A percentile compares a stretch with the other conserved stretches of the same genome.
These are phyloP conservation scores for Reutealis trisperma DNA, from an alignment of 345 rosid genomes.

Conservation along the genomic window DNA sequence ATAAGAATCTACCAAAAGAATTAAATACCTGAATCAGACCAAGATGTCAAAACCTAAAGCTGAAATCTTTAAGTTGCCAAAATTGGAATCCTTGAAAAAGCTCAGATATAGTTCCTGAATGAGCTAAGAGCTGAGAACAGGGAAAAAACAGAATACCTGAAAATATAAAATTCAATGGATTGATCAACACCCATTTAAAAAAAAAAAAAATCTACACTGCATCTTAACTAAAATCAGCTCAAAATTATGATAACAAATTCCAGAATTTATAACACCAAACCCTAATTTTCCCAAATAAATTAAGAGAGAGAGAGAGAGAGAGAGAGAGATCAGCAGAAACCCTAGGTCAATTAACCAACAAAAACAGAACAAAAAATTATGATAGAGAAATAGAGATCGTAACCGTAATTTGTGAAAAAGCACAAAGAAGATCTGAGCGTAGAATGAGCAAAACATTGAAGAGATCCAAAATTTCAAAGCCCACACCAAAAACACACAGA, in stretches of 20 bases:
- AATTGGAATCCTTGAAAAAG: slow-evolving; percentile 13
- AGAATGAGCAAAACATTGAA: slow-evolving; percentile 40
- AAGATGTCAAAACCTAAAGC: slow-evolving; percentile 26
- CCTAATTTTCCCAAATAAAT: slow-evolving; percentile 13
- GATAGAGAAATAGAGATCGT: slow-evolving; percentile 9
- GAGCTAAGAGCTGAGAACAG: slow-evolving; percentile 38
- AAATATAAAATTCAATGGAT: slow-evolving; percentile 1
- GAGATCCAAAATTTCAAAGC: slow-evolving; percentile 14
- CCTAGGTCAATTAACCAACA: background rate
- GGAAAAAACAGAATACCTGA: slow-evolving; percentile 43
- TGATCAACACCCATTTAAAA: background rate
- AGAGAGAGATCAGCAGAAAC: background rate
- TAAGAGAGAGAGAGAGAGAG: too few relatives aligned
- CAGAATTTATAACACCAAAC: slow-evolving; percentile 9
- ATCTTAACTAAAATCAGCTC: slow-evolving; percentile 6
- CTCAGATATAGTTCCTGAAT: slow-evolving; percentile 34
- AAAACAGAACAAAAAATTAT: background rate
- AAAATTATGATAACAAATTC: background rate
- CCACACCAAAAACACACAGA: slow-evolving; percentile 1
- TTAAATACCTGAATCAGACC: slow-evolving; percentile 43
- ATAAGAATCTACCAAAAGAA: background rate
- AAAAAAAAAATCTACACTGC: background rate
- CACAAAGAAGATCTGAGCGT: slow-evolving; percentile 41
- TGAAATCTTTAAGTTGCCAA: slow-evolving; percentile 12
- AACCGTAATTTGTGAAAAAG: slow-evolving; percentile 38